These are phyloP conservation scores for Solanum boliviense DNA, from an alignment of 257 asterid genomes.

Conservation along the genomic window DNA sequence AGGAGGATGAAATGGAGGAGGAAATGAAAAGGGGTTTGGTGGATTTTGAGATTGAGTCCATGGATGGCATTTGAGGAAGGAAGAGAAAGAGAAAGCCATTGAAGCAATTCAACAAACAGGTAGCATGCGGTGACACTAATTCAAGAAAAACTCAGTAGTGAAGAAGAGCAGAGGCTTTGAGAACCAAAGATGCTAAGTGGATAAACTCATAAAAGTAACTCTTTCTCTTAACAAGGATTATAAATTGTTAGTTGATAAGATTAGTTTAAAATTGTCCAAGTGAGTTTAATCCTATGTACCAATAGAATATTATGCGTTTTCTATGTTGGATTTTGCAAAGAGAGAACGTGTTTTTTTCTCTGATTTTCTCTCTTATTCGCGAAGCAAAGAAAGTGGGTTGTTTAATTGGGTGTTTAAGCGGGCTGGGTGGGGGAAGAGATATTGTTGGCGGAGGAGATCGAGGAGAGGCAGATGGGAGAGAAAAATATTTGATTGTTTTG, in stretches of 20 bases:
- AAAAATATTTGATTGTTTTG: not conserved
- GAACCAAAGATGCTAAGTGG: not conserved
- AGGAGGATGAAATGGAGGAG: slow-evolving; percentile 2
- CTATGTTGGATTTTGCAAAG: not conserved
- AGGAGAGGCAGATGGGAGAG: not conserved
- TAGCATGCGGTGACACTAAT: slow-evolving; percentile 11
- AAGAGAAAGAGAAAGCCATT: slow-evolving; percentile 59
- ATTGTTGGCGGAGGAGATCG: not conserved
- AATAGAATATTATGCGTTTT: no score
- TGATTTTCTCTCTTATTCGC: not conserved
- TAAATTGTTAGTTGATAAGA: not conserved
- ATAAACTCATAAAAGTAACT: not conserved
- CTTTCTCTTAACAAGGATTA: not conserved
- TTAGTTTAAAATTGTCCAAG: not conserved
- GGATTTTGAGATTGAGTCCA: slow-evolving; percentile 22
- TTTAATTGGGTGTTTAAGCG: no score
- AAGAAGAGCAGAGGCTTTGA: not conserved
- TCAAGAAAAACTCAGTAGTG: not conserved
- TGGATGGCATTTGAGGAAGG: slow-evolving; percentile 45
- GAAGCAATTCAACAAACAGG: slow-evolving; percentile 47
- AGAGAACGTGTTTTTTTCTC: not conserved
- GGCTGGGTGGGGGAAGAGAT: not conserved
- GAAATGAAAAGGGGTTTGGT: not conserved
- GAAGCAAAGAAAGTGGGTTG: fast-evolving
- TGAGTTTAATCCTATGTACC: not conserved